These are phyloP conservation scores for Paradendryphiella salina DNA, from an alignment of 2,329 filamentous ascomycete genomes.

Conservation along the genomic window DNA sequence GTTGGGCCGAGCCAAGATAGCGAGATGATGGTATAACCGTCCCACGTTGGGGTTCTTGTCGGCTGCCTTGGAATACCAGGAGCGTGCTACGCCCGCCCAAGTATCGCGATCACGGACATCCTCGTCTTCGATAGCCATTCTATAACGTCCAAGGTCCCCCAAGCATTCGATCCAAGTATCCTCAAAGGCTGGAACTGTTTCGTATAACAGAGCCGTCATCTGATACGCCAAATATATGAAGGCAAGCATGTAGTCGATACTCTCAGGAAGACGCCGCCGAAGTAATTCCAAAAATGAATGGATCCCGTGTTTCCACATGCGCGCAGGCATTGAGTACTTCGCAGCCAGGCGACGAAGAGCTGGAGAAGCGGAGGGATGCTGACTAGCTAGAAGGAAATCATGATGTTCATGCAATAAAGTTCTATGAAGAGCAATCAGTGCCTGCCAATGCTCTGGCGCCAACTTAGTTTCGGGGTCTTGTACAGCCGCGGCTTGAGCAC, in stretches of 20 bases:
- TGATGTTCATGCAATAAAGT: constrained; percentile 74
- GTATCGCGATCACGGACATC: constrained; percentile 74
- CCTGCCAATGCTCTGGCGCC: constrained; percentile 76
- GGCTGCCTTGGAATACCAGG: constrained; percentile 80
- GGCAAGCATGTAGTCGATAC: constrained; percentile 83
- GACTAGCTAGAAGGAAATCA: constrained; percentile 73
- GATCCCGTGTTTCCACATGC: constrained; percentile 95
- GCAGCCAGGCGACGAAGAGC: constrained; percentile 69
- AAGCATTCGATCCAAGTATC: constrained; percentile 95
- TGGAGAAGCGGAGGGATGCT: constrained; percentile 74
- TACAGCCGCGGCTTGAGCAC: constrained; percentile 58
- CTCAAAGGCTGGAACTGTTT: constrained; percentile 79
- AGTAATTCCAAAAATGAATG: constrained; percentile 77
- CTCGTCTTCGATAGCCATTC: constrained; percentile 89
- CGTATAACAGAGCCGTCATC: constrained; percentile 84
- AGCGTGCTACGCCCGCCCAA: constrained; percentile 77
- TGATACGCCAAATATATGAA: constrained; percentile 90
- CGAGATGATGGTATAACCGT: constrained; percentile 84
- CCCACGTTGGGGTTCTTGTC: constrained; percentile 76
- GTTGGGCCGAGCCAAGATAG: constrained; percentile 73
- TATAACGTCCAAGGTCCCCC: constrained; percentile 80
- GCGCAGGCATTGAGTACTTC: constrained; percentile 87
- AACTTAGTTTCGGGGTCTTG: constrained; percentile 54
- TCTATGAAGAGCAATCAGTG: constrained; percentile 77
- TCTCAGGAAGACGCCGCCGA: constrained; percentile 69